Percentiles rank a stretch among this genome's conserved stretches.
Evolutionary conservation across 148 eudicot species (phyloP).

Genomic region (Spergularia bocconei): DNA sequence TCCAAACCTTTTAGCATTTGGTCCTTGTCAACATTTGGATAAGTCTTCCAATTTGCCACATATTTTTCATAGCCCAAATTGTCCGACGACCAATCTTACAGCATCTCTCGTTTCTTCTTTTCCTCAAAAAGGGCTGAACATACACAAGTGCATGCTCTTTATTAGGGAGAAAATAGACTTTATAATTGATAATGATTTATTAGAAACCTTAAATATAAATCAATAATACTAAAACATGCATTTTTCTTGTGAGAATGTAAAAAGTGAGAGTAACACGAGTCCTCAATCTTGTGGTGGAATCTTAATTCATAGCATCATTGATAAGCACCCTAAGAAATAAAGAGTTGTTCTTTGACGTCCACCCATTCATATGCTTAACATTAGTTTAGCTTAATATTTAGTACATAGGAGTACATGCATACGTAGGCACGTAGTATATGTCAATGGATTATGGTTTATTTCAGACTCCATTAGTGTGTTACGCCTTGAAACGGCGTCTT

Average conservation of each 20-base stretch:
- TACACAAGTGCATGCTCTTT: slow-evolving; percentile 10
- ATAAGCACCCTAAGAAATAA: no score
- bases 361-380: no score
- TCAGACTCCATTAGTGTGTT: no score
- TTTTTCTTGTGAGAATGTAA: not conserved
- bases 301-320: no score
- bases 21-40: slow-evolving; percentile 23
- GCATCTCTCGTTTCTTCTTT: slow-evolving; percentile 1
- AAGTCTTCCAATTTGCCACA: slow-evolving; percentile 17
- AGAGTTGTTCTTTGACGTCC: no score
- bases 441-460: no score
- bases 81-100: not conserved
- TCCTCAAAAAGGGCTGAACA: not conserved
- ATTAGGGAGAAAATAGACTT: not conserved
- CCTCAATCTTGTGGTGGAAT: no score
- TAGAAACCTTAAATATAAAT: not conserved
- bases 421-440: no score
- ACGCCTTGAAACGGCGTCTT: no score
- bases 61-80: not conserved
- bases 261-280: no score
- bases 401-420: no score
- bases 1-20: slow-evolving; percentile 20
- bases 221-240: not conserved
- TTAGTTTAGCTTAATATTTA: no score
- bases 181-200: not conserved